Evolutionary conservation across 2,329 filamentous ascomycete genomes (phyloP).

Genomic region (Claviceps sp.): DNA sequence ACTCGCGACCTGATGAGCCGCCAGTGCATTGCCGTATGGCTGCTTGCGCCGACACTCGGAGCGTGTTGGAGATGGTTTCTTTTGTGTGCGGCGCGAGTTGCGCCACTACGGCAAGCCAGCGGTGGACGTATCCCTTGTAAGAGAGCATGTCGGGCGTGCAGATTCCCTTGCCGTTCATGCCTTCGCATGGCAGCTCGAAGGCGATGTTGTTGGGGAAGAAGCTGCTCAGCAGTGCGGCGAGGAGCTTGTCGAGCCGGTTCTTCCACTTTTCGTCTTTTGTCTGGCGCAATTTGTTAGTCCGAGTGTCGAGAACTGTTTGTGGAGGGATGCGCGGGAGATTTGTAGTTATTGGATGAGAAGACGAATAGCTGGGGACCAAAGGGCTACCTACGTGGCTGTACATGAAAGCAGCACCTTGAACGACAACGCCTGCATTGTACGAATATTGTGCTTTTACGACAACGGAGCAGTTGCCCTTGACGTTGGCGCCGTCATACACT

Average conservation of each 20-base stretch:
- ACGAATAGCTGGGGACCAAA: no score
- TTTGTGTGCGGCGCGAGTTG: slow-evolving; percentile 40
- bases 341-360: not conserved
- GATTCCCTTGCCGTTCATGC: slow-evolving; percentile 20
- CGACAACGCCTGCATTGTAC: slow-evolving; percentile 49
- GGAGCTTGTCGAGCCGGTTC: slow-evolving; percentile 35
- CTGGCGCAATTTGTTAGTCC: slow-evolving; percentile 24
- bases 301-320: not conserved
- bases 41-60: slow-evolving; percentile 36
- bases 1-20: slow-evolving; percentile 22
- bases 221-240: slow-evolving; percentile 31
- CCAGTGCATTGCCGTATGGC: slow-evolving; percentile 40
- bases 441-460: slow-evolving; percentile 51
- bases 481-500: slow-evolving; percentile 50
- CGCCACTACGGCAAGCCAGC: slow-evolving; percentile 38
- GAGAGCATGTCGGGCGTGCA: slow-evolving; percentile 48
- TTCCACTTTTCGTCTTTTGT: not conserved
- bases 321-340: not conserved
- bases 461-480: slow-evolving; percentile 42
- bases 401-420: slow-evolving; percentile 53
- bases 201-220: slow-evolving; percentile 48
- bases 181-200: slow-evolving; percentile 54
- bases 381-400: slow-evolving; percentile 43
- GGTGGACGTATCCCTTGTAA: slow-evolving; percentile 27
- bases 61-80: slow-evolving; percentile 32